Evolutionary conservation across 208 protist species (phyloP), one percentile per base, ranked within the genome.

Genomic region (Trypanosoma grayi): DNA sequence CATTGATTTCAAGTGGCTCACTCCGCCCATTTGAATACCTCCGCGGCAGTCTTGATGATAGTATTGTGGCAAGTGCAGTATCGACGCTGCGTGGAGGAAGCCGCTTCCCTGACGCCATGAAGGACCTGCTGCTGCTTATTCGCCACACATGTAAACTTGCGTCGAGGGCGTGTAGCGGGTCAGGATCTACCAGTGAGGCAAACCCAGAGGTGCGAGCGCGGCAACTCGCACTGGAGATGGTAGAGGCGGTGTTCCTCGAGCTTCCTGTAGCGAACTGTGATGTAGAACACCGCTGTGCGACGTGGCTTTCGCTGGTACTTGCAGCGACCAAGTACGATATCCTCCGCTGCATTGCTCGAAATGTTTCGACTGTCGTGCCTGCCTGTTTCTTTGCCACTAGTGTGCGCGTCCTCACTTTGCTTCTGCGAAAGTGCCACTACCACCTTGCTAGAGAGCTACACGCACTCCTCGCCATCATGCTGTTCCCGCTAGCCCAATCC

Each of bases 351-450:
- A 57, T 95, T 33, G 70, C 60, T 13, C 43, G 59, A 27, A 91
- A 85, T 60, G 18, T 92, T 13, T 70, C 78, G 6, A 76, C 75
- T 18, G 69, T 81, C 4, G 43, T 66, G 1, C 88, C 88, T 4
- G 81, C 87, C 50, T 65, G 44, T 16, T 81, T 90, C 37, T 95
- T 90, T 44, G 57, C 76, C 41, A 47, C 66, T 1, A 75, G 77
- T 20, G 39, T 92, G 22, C 73, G 77, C 22, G 57, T 92, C 37
- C 64, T 92, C 28, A 65, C 60, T 31, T 66, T 79, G 40, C 47
- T 92, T 44, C 46, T 91, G 50, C 71, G 75, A 28, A 93, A 91
- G 60, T 60, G 69, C 59, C 85, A 95, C 62, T 85, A 89, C 60
- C 67, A 82, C 66, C 55, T 95, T 28, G 70, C 77, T 3, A 56